Evolutionary conservation across 1,284 basidiomycete species (phyloP).

Genomic region (Austroboletus novae-zelandiae): DNA sequence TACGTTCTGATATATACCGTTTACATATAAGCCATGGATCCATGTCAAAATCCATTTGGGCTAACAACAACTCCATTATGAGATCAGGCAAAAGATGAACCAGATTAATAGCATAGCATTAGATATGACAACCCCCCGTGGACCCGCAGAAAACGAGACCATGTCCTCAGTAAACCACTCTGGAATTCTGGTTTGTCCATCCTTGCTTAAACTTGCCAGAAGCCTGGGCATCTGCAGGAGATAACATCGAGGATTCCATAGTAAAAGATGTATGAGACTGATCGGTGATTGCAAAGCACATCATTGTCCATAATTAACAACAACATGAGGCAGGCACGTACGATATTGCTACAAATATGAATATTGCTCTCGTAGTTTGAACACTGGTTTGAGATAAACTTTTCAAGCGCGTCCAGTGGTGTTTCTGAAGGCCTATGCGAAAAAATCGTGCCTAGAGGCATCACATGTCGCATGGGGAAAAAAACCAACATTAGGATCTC

Average conservation of each 20-base stretch:
- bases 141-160: background rate
- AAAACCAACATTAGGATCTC: background rate
- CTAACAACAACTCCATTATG: background rate
- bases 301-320: too few species aligned
- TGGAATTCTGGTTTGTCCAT: slow-evolving; percentile 20
- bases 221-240: slow-evolving; percentile 31
- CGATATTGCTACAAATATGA: slow-evolving; percentile 45
- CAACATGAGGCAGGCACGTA: too few species aligned
- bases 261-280: slow-evolving; percentile 32
- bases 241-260: slow-evolving; percentile 38
- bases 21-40: too few species aligned
- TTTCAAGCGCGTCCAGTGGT: slow-evolving; percentile 23
- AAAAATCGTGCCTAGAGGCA: slow-evolving; percentile 33
- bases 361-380: slow-evolving; percentile 39
- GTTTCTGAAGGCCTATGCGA: slow-evolving; percentile 33
- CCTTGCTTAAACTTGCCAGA: slow-evolving; percentile 36
- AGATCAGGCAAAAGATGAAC: background rate
- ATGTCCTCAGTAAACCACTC: background rate
- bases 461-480: background rate
- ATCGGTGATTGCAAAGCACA: too few species aligned
- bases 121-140: background rate
- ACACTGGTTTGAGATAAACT: slow-evolving; percentile 37
- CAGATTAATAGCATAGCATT: background rate
- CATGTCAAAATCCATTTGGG: background rate
- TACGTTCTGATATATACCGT: background rate